These are phyloP conservation scores for Epichloe scottii DNA, from an alignment of 2,329 filamentous ascomycete species.

Conservation along the genomic window DNA sequence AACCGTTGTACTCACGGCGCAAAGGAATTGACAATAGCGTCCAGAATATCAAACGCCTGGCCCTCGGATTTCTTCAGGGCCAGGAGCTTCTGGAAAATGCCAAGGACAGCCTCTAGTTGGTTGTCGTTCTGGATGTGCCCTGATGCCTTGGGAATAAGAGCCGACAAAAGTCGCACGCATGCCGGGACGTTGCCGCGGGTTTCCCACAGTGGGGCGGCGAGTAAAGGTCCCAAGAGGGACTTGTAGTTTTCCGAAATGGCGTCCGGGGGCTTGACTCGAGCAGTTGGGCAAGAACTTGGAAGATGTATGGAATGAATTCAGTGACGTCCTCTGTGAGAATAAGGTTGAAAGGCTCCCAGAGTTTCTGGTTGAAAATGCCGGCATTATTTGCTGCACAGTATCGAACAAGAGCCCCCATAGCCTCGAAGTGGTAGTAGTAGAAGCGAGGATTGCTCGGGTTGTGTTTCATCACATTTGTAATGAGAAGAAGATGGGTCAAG, in stretches of 20 bases:
- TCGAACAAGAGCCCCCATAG: constrained; percentile 73
- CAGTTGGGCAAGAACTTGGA: constrained; percentile 86
- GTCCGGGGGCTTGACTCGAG: constrained; percentile 74
- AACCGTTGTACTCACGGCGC: constrained; percentile 44
- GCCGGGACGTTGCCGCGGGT: constrained; percentile 87
- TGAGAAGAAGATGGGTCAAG: constrained; percentile 73
- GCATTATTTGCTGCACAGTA: constrained; percentile 54
- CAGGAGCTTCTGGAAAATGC: constrained; percentile 88
- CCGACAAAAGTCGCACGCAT: constrained; percentile 69
- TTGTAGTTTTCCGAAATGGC: constrained; percentile 72
- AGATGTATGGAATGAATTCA: constrained; percentile 95
- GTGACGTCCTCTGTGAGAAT: constrained; percentile 75
- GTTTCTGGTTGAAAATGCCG: constrained; percentile 61
- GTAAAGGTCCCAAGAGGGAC: constrained; percentile 61
- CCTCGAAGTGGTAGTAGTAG: constrained; percentile 98
- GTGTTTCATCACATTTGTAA: constrained; percentile 81
- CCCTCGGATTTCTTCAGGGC: constrained; percentile 71
- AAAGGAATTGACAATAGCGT: constrained; percentile 63
- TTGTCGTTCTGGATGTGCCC: constrained; percentile 63
- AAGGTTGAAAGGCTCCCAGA: constrained; percentile 73
- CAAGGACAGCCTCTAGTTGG: constrained; percentile 78
- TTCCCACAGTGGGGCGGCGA: constrained; percentile 80
- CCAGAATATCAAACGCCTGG: constrained; percentile 81
- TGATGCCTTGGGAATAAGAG: constrained; percentile 68
- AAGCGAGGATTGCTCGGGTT: constrained; percentile 97